Evolutionary conservation across 768 basidiomycete species (phyloP).

Genomic region (Suillus weaverae): DNA sequence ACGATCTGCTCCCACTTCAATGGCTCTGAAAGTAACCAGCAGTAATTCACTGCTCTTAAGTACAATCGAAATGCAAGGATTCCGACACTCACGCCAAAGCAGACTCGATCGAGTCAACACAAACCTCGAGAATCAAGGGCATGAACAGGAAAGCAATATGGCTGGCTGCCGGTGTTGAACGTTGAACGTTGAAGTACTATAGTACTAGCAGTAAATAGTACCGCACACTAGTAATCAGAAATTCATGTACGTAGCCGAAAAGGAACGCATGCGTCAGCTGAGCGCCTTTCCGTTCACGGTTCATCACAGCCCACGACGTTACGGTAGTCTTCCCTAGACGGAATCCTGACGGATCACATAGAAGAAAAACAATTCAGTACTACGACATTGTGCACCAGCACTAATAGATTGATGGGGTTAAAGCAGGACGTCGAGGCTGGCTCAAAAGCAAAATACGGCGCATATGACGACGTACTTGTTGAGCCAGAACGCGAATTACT

Average conservation of each 20-base stretch:
- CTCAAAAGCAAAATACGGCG: background rate
- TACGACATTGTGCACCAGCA: background rate
- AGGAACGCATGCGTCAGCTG: background rate
- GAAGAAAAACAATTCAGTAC: background rate
- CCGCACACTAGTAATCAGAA: too few relatives aligned
- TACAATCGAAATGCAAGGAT: conserved; percentile 9
- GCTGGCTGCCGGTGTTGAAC: too few relatives aligned
- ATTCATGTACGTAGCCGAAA: background rate
- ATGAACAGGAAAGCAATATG: conserved; percentile 23
- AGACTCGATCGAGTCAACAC: conserved; percentile 76
- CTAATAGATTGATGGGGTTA: background rate
- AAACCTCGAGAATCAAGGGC: conserved; percentile 48
- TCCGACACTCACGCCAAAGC: conserved; percentile 52
- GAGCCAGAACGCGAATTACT: conserved; percentile 5
- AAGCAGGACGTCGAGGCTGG: background rate
- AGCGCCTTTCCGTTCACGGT: background rate
- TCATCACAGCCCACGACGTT: background rate
- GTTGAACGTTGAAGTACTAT: too few relatives aligned
- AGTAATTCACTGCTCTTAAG: background rate
- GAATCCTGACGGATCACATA: background rate
- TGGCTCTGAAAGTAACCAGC: conserved; percentile 48
- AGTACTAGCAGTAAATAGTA: background rate
- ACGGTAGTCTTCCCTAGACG: background rate
- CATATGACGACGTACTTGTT: background rate
- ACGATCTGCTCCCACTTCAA: conserved; percentile 69